These are phyloP conservation scores for Triglochin maritima DNA, from an alignment of 106 monocot genomes.

Conservation along the genomic window DNA sequence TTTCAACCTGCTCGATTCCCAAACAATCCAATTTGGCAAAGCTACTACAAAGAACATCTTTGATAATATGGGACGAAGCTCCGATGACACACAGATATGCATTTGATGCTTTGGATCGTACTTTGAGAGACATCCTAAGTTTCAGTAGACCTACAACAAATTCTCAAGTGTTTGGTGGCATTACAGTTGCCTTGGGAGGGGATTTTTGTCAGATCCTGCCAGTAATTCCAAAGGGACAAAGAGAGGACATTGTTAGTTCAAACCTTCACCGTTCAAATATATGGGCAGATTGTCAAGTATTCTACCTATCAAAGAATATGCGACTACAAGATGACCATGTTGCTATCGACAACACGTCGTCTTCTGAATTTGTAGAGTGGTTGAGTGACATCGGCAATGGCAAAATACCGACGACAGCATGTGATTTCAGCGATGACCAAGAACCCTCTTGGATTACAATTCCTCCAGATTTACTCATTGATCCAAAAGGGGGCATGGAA, in stretches of 20 bases:
- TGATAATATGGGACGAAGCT: neutral
- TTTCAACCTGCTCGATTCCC: neutral
- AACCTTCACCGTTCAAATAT: neutral
- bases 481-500: no score
- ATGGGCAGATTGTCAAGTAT: neutral
- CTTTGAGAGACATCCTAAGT: neutral
- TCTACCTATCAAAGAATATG: neutral
- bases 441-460: no score
- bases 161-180: constrained; percentile 1
- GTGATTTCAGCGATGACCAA: no score
- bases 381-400: no score
- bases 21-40: neutral
- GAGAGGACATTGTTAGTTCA: constrained; percentile 3
- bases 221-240: neutral
- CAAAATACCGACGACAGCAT: no score
- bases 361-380: no score
- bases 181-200: constrained; percentile 6
- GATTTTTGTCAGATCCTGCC: constrained; percentile 3
- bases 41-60: neutral
- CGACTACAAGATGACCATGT: no score
- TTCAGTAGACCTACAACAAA: neutral
- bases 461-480: no score
- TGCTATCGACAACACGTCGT: no score
- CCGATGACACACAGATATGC: neutral
- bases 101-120: constrained; percentile 1